A percentile compares a stretch with the other conserved stretches of the same genome.
Conservation (phyloP, 805 yeast genomes). For the Kodamaea laetipori region DNA sequence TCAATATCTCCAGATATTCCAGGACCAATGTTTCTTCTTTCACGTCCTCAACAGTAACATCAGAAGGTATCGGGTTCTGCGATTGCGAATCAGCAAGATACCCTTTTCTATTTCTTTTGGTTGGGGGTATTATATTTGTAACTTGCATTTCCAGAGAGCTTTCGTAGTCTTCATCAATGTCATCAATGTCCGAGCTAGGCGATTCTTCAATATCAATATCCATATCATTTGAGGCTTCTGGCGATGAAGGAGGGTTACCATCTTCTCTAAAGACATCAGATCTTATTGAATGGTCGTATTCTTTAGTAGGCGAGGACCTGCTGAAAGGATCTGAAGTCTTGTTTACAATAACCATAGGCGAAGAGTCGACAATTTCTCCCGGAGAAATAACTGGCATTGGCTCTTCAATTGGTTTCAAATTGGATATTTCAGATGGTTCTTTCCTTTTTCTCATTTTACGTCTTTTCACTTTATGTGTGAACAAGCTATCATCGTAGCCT, state of each 20-base stretch:
- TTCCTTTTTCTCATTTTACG: conserved; percentile 9
- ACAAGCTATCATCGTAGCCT: conserved; percentile 29
- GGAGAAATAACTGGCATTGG: conserved; percentile 15
- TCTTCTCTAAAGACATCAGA: conserved; percentile 13
- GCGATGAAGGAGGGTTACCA: conserved; percentile 10
- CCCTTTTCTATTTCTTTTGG: conserved; percentile 1
- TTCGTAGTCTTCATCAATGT: conserved; percentile 19
- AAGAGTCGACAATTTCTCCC: conserved; percentile 24
- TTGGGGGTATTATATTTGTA: conserved; percentile 2
- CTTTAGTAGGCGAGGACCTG: conserved; percentile 8
- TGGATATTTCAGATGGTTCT: not conserved
- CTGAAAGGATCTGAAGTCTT: conserved; percentile 8
- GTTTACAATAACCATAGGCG: conserved; percentile 18
- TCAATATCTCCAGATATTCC: conserved; percentile 8
- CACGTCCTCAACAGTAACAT: conserved; percentile 6
- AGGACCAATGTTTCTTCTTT: not conserved
- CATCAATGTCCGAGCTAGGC: conserved; percentile 25
- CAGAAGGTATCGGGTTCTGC: conserved; percentile 1
- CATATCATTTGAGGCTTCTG: conserved; percentile 4
- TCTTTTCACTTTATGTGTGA: conserved; percentile 24
- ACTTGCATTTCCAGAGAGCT: not conserved
- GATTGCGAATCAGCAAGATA: conserved; percentile 2
- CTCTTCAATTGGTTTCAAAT: not conserved
- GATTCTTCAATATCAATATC: conserved; percentile 1
- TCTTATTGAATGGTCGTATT: conserved; percentile 17